phyloP scores from a whole-genome alignment of 2,329 filamentous ascomycete genomes.

The Geoglossum cookeanum region DNA sequence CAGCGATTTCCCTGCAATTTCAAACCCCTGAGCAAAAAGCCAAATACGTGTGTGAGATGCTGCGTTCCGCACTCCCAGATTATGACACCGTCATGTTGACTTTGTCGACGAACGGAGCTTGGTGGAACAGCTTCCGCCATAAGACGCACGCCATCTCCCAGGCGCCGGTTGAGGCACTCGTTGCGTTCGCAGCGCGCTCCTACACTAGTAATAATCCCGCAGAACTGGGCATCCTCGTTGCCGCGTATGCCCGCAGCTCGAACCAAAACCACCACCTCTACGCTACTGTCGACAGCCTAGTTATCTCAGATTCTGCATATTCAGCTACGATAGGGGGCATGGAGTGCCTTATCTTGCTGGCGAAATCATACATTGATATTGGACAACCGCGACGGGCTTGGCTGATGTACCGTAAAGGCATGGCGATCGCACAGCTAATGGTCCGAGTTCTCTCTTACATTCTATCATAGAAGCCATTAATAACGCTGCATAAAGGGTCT shows the following conservation, averaged over 20 bases:
- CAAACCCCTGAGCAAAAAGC: neutral
- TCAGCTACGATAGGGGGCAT: conserved; percentile 32
- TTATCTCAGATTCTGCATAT: conserved; percentile 30
- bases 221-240: conserved; percentile 19
- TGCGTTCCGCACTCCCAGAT: conserved; percentile 6
- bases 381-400: conserved; percentile 36
- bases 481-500: conserved; percentile 7
- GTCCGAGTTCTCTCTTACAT: conserved; percentile 13
- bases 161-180: conserved; percentile 17
- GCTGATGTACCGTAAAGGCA: conserved; percentile 30
- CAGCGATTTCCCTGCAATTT: neutral
- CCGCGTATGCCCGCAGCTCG: conserved; percentile 23
- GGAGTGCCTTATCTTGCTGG: conserved; percentile 31
- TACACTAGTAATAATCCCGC: conserved; percentile 23
- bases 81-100: conserved; percentile 9
- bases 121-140: conserved; percentile 24
- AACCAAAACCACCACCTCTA: conserved; percentile 25
- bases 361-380: conserved; percentile 34
- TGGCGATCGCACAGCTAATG: conserved; percentile 33
- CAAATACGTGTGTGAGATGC: neutral
- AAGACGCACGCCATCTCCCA: conserved; percentile 24
- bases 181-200: conserved; percentile 24
- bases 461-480: too few relatives aligned
- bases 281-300: conserved; percentile 25
- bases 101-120: conserved; percentile 17